Conservation (phyloP, 2,329 filamentous ascomycete genomes). For the Bipolaris oryzae region DNA sequence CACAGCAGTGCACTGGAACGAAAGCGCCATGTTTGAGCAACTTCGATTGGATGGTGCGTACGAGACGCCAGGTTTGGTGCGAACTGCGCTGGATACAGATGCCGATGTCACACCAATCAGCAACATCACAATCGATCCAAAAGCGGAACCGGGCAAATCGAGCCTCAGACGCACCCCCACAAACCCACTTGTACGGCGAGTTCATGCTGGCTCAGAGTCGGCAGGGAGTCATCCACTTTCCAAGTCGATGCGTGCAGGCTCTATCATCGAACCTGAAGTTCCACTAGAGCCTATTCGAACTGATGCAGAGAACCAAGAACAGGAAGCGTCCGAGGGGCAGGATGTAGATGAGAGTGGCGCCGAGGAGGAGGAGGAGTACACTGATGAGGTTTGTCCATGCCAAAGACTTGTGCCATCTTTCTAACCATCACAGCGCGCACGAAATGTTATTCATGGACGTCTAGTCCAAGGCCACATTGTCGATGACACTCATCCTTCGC, state of each 20-base stretch:
- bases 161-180: constrained; percentile 32
- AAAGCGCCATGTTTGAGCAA: constrained; percentile 73
- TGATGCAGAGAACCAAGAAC: constrained; percentile 24
- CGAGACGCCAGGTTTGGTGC: constrained; percentile 43
- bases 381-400: constrained; percentile 63
- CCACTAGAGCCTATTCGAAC: constrained; percentile 34
- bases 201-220: constrained; percentile 35
- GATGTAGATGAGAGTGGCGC: constrained; percentile 32
- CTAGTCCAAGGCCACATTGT: constrained; percentile 95
- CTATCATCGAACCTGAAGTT: constrained; percentile 42
- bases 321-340: constrained; percentile 21
- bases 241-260: constrained; percentile 45
- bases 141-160: constrained; percentile 37
- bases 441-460: constrained; percentile 89
- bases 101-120: constrained; percentile 41
- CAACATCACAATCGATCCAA: constrained; percentile 33
- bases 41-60: constrained; percentile 52
- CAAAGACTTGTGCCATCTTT: neutral
- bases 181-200: constrained; percentile 38
- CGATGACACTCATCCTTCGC: constrained; percentile 87
- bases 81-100: constrained; percentile 42
- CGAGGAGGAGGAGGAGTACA: constrained; percentile 57
- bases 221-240: constrained; percentile 40
- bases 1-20: constrained; percentile 65
- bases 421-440: constrained; percentile 62